Percentiles rank a stretch among this genome's conserved stretches.
These are phyloP conservation scores for Penicillium griseofulvum DNA, from an alignment of 2,329 filamentous ascomycete genomes.

Conservation along the genomic window DNA sequence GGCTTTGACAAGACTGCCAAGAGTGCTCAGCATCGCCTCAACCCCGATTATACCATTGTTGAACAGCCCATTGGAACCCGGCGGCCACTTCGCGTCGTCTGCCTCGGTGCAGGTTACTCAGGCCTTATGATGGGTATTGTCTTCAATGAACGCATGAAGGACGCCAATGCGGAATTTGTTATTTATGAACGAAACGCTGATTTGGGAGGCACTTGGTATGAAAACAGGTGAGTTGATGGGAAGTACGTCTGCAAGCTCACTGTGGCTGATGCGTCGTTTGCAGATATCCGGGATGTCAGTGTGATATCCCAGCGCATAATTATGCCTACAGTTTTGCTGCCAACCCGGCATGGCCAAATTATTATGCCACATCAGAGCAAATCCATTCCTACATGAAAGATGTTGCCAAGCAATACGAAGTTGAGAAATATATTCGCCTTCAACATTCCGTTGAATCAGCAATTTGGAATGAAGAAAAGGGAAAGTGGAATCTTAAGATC, in stretches of 20 bases:
- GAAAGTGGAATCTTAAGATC: constrained; percentile 14
- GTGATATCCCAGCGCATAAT: constrained; percentile 32
- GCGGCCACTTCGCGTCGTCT: constrained; percentile 11
- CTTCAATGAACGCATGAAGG: constrained; percentile 5
- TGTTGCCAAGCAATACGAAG: constrained; percentile 40
- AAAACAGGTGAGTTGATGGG: constrained; percentile 18
- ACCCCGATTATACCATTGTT: background rate
- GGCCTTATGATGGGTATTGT: constrained; percentile 29
- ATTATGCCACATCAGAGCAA: constrained; percentile 39
- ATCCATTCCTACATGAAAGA: constrained; percentile 47
- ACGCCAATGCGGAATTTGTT: background rate
- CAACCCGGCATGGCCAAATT: constrained; percentile 45
- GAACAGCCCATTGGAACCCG: constrained; percentile 6
- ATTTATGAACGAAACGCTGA: constrained; percentile 21
- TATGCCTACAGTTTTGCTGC: constrained; percentile 46
- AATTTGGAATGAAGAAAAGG: constrained; percentile 34
- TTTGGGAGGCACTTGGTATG: constrained; percentile 35
- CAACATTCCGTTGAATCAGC: constrained; percentile 18
- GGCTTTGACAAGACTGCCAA: background rate
- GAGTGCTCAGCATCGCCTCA: background rate
- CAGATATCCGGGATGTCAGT: constrained; percentile 39
- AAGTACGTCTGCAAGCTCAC: too few species aligned
- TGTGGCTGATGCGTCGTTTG: background rate
- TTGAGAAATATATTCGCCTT: constrained; percentile 39
- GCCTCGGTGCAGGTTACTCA: constrained; percentile 17